Percentiles rank a stretch among this genome's conserved stretches.
Conservation (phyloP, 352 stramenopile genomes). For the Pythium dissimile region DNA sequence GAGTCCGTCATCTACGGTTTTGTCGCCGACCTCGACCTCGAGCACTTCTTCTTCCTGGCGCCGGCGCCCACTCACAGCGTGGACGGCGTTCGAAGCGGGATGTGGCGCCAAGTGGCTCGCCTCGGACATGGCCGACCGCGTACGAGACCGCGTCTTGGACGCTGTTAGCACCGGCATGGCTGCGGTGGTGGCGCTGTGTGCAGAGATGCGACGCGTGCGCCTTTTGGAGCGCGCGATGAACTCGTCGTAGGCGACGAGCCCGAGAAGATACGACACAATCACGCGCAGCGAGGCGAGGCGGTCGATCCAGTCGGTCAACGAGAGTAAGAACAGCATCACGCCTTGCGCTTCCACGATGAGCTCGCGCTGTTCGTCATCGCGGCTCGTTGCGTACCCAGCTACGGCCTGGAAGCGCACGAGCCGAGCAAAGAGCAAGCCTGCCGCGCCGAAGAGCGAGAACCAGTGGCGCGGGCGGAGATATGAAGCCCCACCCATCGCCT, state of each 20-base stretch:
- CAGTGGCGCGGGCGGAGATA: conserved; percentile 55
- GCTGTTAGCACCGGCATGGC: neutral
- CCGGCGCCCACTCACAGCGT: too few relatives aligned
- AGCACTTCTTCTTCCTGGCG: conserved; percentile 50
- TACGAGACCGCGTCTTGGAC: neutral
- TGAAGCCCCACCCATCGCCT: conserved; percentile 11
- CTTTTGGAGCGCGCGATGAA: conserved; percentile 1
- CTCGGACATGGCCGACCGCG: conserved; percentile 4
- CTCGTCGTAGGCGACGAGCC: conserved; percentile 51
- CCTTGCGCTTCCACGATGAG: neutral
- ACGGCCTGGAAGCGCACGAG: conserved; percentile 3
- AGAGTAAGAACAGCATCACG: conserved; percentile 16
- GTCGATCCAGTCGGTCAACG: conserved; percentile 27
- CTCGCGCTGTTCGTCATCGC: neutral
- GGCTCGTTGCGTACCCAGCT: neutral
- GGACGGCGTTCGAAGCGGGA: neutral
- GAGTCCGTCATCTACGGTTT: conserved; percentile 24
- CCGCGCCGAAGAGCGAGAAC: conserved; percentile 7
- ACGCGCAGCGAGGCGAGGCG: conserved; percentile 49
- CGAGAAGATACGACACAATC: conserved; percentile 43
- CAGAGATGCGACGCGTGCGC: neutral
- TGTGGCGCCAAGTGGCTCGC: neutral
- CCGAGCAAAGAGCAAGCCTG: conserved; percentile 1
- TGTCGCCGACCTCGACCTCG: conserved; percentile 53
- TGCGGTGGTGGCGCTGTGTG: neutral